Evolutionary conservation across 2,329 filamentous ascomycete genomes (phyloP).

Genomic region (Teratosphaeria pseudoeucalypti): DNA sequence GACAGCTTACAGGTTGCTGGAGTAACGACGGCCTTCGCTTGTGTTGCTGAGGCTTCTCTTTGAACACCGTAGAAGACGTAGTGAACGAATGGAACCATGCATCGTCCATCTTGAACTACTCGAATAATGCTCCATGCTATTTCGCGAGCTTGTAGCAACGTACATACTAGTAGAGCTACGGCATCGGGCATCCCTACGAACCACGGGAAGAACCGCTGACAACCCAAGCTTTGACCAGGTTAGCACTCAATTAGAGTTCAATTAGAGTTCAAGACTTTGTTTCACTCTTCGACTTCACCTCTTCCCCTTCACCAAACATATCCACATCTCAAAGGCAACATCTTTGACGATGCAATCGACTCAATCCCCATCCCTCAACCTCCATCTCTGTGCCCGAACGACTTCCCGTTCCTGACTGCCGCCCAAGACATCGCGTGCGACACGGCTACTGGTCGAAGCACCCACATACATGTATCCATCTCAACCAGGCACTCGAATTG

Average conservation of each 20-base stretch:
- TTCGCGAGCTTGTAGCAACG: neutral
- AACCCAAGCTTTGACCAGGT: neutral
- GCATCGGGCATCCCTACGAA: neutral
- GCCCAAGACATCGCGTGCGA: neutral
- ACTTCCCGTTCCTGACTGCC: neutral
- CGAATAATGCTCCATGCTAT: neutral
- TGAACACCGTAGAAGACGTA: slow-evolving; percentile 50
- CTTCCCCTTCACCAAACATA: neutral
- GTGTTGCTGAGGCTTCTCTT: slow-evolving; percentile 42
- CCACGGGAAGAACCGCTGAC: neutral
- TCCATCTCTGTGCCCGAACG: neutral
- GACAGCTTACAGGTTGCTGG: slow-evolving; percentile 38
- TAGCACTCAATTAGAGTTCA: neutral
- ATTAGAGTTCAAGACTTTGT: neutral
- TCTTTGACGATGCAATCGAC: neutral
- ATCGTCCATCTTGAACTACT: slow-evolving; percentile 46
- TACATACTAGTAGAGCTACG: neutral
- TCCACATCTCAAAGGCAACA: neutral
- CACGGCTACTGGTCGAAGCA: neutral
- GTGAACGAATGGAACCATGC: slow-evolving; percentile 65
- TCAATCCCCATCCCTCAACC: neutral
- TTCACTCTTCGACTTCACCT: neutral
- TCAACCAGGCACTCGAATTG: neutral
- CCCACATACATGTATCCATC: neutral
- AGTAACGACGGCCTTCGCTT: slow-evolving; percentile 60